Percentiles rank a stretch among this genome's conserved stretches.
phyloP scores from a whole-genome alignment of 148 eudicot genomes.

The Vaccinium darrowii region DNA sequence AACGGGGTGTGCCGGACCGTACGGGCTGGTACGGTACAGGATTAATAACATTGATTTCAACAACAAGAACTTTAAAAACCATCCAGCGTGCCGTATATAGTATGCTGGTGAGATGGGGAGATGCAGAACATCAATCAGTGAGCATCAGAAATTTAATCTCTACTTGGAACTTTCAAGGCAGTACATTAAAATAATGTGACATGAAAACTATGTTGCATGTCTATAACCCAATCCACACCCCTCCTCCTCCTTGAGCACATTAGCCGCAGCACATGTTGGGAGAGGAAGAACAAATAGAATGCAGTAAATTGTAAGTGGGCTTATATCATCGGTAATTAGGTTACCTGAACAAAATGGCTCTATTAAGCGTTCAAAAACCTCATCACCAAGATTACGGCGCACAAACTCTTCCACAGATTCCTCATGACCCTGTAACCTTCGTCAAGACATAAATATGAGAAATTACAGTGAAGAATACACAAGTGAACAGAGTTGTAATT shows the following conservation, averaged over 20 bases:
- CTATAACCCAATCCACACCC: background rate
- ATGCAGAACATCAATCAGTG: background rate
- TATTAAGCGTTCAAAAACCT: slow-evolving; percentile 85
- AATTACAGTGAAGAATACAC: background rate
- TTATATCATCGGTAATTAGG: background rate
- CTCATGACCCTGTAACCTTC: slow-evolving; percentile 63
- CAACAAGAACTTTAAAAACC: slow-evolving; percentile 1
- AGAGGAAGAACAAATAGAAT: background rate
- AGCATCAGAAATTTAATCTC: background rate
- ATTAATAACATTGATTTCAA: background rate
- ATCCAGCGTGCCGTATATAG: background rate
- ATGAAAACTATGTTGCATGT: background rate
- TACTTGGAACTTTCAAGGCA: background rate
- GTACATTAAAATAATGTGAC: background rate
- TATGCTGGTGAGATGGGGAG: background rate
- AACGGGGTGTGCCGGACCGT: no score
- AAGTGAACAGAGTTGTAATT: background rate
- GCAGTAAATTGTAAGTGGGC: background rate
- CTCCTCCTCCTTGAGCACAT: background rate
- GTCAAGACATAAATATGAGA: slow-evolving; percentile 24
- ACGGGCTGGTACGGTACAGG: no score
- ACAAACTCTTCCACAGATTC: slow-evolving; percentile 91
- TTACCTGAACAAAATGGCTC: slow-evolving; percentile 95
- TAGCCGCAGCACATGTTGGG: background rate
- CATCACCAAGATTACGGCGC: slow-evolving; percentile 84